phyloP scores from a whole-genome alignment of 345 rosid species.

The Eucalyptus regnans region DNA sequence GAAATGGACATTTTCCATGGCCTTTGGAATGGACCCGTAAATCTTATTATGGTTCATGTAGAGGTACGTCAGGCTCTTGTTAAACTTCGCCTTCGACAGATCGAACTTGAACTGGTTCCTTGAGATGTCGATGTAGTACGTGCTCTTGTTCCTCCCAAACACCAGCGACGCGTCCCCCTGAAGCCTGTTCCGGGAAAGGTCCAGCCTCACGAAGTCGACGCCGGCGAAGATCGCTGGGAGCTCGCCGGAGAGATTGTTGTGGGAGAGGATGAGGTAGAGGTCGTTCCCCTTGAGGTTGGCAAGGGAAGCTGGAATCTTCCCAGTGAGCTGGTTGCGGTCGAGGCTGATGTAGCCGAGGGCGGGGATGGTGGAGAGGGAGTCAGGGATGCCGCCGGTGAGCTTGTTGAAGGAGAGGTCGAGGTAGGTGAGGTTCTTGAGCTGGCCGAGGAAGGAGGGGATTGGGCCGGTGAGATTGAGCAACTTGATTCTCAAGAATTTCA shows the following conservation, averaged over 20 bases:
- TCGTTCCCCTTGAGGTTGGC: background rate
- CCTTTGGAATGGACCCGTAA: background rate
- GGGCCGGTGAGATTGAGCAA: background rate
- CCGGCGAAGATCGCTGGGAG: background rate
- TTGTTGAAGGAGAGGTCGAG: background rate
- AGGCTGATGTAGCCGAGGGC: background rate
- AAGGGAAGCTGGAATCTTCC: background rate
- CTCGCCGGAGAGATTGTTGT: constrained; percentile 2
- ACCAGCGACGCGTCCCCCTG: background rate
- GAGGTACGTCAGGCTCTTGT: background rate
- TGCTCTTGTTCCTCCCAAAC: background rate
- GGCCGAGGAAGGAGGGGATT: background rate
- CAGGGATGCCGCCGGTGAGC: background rate
- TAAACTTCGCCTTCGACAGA: background rate
- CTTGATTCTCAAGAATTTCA: background rate
- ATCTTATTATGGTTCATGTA: background rate
- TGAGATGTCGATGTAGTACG: background rate
- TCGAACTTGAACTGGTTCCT: constrained; percentile 1
- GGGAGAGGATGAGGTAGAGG: background rate
- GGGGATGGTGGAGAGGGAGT: background rate
- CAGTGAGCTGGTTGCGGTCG: background rate
- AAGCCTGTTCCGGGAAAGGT: constrained; percentile 3
- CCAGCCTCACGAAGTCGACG: background rate
- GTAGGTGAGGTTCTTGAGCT: background rate
- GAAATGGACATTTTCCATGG: background rate